These are phyloP conservation scores for Claviceps arundinis DNA, from an alignment of 2,329 filamentous ascomycete species.

Conservation along the genomic window DNA sequence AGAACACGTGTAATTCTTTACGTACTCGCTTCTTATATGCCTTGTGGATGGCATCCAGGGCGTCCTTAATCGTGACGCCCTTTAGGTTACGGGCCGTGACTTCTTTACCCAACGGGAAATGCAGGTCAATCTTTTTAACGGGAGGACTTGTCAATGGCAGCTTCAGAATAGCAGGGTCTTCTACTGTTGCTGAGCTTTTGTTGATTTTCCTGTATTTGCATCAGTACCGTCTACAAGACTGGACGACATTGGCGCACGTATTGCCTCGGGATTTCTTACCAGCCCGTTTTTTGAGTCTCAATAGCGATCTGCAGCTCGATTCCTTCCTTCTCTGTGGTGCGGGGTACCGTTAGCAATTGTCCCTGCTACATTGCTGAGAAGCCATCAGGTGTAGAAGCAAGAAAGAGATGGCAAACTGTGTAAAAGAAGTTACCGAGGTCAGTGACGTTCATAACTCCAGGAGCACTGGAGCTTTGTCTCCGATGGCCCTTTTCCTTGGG, in stretches of 20 bases:
- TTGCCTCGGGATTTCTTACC: slow-evolving; percentile 40
- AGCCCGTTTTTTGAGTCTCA: slow-evolving; percentile 79
- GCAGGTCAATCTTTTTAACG: slow-evolving; percentile 87
- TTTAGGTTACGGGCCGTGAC: slow-evolving; percentile 84
- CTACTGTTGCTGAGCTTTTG: slow-evolving; percentile 61
- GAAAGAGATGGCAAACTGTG: neutral
- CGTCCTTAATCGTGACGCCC: slow-evolving; percentile 95
- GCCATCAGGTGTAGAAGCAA: neutral
- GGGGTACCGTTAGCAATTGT: neutral
- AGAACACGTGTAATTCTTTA: slow-evolving; percentile 4
- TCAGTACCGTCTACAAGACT: neutral
- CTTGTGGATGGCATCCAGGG: slow-evolving; percentile 89
- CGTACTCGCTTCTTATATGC: slow-evolving; percentile 89
- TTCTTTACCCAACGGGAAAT: slow-evolving; percentile 78
- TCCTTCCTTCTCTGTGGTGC: slow-evolving; percentile 52
- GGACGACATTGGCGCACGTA: no score
- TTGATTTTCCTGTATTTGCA: slow-evolving; percentile 69
- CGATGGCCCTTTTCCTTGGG: slow-evolving; percentile 54
- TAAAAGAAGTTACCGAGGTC: slow-evolving; percentile 59
- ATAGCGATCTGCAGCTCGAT: slow-evolving; percentile 60
- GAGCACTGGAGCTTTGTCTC: slow-evolving; percentile 58
- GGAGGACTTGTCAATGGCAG: slow-evolving; percentile 66
- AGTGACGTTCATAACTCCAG: slow-evolving; percentile 61
- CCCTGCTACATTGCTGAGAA: no score
- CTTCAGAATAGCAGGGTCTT: slow-evolving; percentile 76